Conservation (phyloP, 352 stramenopile species). For the Detonula confervacea region DNA sequence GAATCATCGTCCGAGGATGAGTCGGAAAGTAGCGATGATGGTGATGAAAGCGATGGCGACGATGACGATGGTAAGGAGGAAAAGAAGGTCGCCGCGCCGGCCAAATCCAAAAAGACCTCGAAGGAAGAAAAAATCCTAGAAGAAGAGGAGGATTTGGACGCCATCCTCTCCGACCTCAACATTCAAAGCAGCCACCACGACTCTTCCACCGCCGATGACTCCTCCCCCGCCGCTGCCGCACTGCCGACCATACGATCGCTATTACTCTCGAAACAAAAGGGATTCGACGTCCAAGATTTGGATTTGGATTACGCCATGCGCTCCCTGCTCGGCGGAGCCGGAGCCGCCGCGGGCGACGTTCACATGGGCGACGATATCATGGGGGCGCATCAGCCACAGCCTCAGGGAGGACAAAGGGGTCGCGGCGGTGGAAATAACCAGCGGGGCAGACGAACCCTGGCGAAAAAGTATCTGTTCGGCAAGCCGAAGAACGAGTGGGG, state of each 20-base stretch:
- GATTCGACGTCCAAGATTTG: slow-evolving; percentile 55
- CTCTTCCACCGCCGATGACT: too few relatives aligned
- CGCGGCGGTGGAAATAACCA: background rate
- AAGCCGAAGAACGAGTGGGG: slow-evolving; percentile 43
- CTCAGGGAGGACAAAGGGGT: slow-evolving; percentile 1
- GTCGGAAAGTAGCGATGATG: slow-evolving; percentile 3
- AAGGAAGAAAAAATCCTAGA: slow-evolving; percentile 23
- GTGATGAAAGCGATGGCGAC: slow-evolving; percentile 16
- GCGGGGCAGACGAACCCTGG: slow-evolving; percentile 2
- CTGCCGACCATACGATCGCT: slow-evolving; percentile 18
- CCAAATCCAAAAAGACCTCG: slow-evolving; percentile 12
- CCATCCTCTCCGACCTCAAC: slow-evolving; percentile 71
- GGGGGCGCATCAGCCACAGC: slow-evolving; percentile 15
- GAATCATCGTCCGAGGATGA: slow-evolving; percentile 19
- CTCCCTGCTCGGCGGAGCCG: slow-evolving; percentile 43
- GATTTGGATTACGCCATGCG: slow-evolving; percentile 69
- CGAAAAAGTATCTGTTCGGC: slow-evolving; percentile 72
- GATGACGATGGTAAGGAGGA: slow-evolving; percentile 5
- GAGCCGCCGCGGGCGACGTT: background rate
- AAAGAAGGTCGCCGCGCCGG: background rate
- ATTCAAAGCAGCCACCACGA: slow-evolving; percentile 20
- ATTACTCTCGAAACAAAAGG: slow-evolving; percentile 19
- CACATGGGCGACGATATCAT: background rate
- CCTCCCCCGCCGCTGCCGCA: background rate
- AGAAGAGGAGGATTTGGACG: slow-evolving; percentile 74